Evolutionary conservation across 129 eudicot genomes (phyloP), one percentile per base, ranked within the genome.

Genomic region (Pittosporum tobira): DNA sequence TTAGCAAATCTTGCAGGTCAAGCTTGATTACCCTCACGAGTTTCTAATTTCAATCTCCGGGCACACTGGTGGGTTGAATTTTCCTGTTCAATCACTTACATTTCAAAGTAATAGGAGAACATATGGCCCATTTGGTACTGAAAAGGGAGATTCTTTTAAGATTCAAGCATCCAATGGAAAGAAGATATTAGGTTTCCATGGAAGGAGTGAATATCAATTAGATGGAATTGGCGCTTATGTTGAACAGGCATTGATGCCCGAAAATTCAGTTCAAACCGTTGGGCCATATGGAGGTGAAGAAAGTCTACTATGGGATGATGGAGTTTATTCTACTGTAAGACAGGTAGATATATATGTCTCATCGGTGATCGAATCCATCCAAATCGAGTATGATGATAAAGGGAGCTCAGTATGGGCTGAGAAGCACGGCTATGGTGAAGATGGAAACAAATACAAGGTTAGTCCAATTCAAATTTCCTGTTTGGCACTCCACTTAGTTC

Each of bases 81-180:
- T 14, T 0, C 20, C 20, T 44, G 14, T 47, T 47, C 51, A 47
- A 16, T 47, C 51, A 21, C 51, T 47, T 47, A 47, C 51, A 18
- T 6, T 47, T 18, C 23, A 47, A 21, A 47, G 51, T 21, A 47
- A 47, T 18, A 15, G 22, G 18, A 47, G 51, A 47, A 47, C 51
- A 5, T 47, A 47, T 1, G 51, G 51, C n/a, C 51, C 51, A 3
- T 47, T 15, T 47, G 51, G 51, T 16, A 47, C 20, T 14, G 51
- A 47, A 47, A 47, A 16, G 18, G 51, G 51, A 47, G 51, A 47
- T 3, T 47, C n/a, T 47, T 47, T 47, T 16, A 47, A 47, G 51
- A 3, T 16, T 21, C 51, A 19, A 6, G 2, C 51, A 7, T 16
- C 20, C 18, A 47, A 21, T 5, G 51, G 51, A 19, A 47, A 47